These are phyloP conservation scores for Hebeloma cylindrosporum DNA, from an alignment of 768 basidiomycete species.

Conservation along the genomic window DNA sequence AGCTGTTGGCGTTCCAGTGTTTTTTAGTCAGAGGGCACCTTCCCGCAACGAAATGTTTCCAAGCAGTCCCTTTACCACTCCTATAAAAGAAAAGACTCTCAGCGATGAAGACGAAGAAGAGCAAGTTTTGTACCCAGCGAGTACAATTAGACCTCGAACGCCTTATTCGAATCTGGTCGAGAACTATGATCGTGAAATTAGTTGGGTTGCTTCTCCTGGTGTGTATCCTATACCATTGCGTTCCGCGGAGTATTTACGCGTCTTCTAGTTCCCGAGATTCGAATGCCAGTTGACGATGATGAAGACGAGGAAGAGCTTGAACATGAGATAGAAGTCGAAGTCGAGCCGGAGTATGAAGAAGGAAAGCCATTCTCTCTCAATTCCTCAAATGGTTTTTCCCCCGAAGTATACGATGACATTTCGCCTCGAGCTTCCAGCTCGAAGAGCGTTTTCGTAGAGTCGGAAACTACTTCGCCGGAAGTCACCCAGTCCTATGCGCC, in stretches of 20 bases:
- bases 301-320: slow-evolving; percentile 53
- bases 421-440: slow-evolving; percentile 60
- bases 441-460: slow-evolving; percentile 63
- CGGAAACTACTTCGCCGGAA: no score
- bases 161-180: slow-evolving; percentile 40
- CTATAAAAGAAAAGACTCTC: slow-evolving; percentile 58
- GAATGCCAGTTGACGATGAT: slow-evolving; percentile 64
- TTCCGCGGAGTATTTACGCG: slow-evolving; percentile 9
- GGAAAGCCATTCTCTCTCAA: slow-evolving; percentile 52
- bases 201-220: slow-evolving; percentile 80
- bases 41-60: slow-evolving; percentile 62
- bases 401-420: slow-evolving; percentile 48
- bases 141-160: slow-evolving; percentile 48
- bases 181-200: slow-evolving; percentile 58
- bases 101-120: slow-evolving; percentile 72
- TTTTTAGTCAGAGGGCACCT: slow-evolving; percentile 44
- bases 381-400: slow-evolving; percentile 48
- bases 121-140: slow-evolving; percentile 62
- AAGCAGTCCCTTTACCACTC: slow-evolving; percentile 71
- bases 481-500: slow-evolving; percentile 42
- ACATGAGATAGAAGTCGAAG: slow-evolving; percentile 31
- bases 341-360: slow-evolving; percentile 49
- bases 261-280: slow-evolving; percentile 54
- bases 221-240: slow-evolving; percentile 23
- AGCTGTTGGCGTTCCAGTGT: slow-evolving; percentile 50